These are phyloP conservation scores for Pachyrhizus erosus DNA, from an alignment of 306 rosid species.

Conservation along the genomic window DNA sequence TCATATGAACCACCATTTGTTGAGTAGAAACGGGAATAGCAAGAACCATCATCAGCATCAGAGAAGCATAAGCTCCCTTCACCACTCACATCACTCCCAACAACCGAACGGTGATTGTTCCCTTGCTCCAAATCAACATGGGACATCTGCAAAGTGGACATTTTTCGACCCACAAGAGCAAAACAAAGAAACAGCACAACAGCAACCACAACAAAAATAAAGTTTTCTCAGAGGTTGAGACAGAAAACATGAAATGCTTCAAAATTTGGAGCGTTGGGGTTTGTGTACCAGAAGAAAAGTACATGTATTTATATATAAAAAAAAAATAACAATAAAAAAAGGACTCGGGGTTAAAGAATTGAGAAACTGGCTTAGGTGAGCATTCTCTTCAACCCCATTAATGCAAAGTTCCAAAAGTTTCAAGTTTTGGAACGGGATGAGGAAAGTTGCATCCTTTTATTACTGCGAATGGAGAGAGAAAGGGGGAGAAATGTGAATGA, in stretches of 20 bases:
- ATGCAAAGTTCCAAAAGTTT: slow-evolving; percentile 35
- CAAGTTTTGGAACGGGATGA: slow-evolving; percentile 40
- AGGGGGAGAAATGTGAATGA: slow-evolving; percentile 23
- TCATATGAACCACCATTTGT: slow-evolving; percentile 91
- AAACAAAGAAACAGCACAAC: neutral
- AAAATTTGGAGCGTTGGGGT: slow-evolving; percentile 47
- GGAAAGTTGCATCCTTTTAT: slow-evolving; percentile 34
- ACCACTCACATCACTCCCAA: slow-evolving; percentile 66
- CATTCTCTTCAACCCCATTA: slow-evolving; percentile 55
- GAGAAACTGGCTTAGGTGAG: slow-evolving; percentile 64
- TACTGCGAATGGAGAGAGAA: slow-evolving; percentile 38
- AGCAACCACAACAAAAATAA: neutral
- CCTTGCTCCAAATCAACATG: slow-evolving; percentile 78
- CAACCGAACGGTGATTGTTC: slow-evolving; percentile 50
- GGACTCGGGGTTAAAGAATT: slow-evolving; percentile 43
- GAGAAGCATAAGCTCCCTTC: slow-evolving; percentile 78
- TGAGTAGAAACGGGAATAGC: slow-evolving; percentile 86
- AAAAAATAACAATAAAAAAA: neutral
- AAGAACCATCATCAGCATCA: slow-evolving; percentile 89
- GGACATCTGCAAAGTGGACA: slow-evolving; percentile 62
- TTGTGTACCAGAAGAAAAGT: slow-evolving; percentile 29
- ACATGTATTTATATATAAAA: neutral
- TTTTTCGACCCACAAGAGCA: slow-evolving; percentile 49
- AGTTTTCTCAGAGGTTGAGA: slow-evolving; percentile 23
- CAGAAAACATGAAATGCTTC: slow-evolving; percentile 43